Evolutionary conservation across 2,329 filamentous ascomycete species (phyloP), one percentile per base, ranked within the genome.

Genomic region (Trichoderma sp.): DNA sequence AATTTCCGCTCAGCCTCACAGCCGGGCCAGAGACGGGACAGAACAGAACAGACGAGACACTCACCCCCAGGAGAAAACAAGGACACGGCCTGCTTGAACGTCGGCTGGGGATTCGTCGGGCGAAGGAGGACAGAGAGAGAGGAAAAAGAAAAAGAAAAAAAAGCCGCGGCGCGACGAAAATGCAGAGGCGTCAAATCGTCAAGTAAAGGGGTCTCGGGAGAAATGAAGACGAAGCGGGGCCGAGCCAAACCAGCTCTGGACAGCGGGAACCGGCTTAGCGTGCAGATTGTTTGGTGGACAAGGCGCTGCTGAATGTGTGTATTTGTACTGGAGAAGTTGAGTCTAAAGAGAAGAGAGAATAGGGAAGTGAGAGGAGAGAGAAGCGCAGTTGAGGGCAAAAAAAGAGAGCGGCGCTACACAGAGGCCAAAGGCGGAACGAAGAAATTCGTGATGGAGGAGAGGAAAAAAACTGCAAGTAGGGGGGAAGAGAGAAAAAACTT

Each of bases 141-240:
- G 67, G 32, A 36, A 62, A 61, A 62, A 62, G 32, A 62, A 39
- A 62, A 64, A 65, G 58, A 58, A 24, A 24, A 62, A 61, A 62
- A 62, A 39, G 21, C 32, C 32, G 32, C 57, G 57, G 57, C 57
- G 57, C 53, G 56, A 71, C 51, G 64, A 60, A 65, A 68, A 43
- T 36, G 28, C 53, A 67, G 56, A 68, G 56, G 63, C 53, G 61
- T 60, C 63, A 56, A 66, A 62, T 70, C 66, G 66, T 70, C 34
- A 70, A 62, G 57, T 60, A 72, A 70, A 72, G 66, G 58, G 71
- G 64, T 64, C 65, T 53, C 71, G 66, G 60, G 56, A 70, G 53
- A 60, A 63, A 72, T 53, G 63, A 68, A 53, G 65, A 56, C 62
- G 61, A 66, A 73, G 71, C 60, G 71, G 70, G 71, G 70, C 71